These are phyloP conservation scores for Fennellomyces sp. DNA, from an alignment of 371 early-diverging fungal genomes.

Conservation along the genomic window DNA sequence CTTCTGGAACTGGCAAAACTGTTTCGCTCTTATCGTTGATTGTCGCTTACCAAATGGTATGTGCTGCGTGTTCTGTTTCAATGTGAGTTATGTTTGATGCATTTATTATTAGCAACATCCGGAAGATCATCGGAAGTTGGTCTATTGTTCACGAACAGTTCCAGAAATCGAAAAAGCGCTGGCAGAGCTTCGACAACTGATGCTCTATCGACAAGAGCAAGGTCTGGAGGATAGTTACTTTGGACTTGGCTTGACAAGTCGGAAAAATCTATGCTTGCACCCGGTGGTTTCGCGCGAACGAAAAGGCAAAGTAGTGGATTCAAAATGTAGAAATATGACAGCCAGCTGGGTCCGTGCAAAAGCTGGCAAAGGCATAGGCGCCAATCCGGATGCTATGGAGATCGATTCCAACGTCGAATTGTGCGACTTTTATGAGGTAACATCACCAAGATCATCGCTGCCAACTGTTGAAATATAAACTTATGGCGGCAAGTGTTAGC, in stretches of 20 bases:
- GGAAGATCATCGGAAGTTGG: constrained; percentile 90
- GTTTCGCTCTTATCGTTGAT: constrained; percentile 95
- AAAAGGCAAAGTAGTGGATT: constrained; percentile 87
- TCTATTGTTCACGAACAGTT: constrained; percentile 99
- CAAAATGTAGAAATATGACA: constrained; percentile 90
- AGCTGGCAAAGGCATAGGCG: constrained; percentile 46
- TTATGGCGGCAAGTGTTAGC: constrained; percentile 21
- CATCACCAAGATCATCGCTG: not conserved
- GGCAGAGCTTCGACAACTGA: constrained; percentile 92
- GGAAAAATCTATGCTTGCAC: constrained; percentile 97
- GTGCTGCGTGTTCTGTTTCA: not conserved
- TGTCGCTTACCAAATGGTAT: constrained; percentile 94
- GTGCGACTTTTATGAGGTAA: constrained; percentile 86
- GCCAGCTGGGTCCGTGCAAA: constrained; percentile 93
- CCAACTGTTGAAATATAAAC: too few relatives aligned
- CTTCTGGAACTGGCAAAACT: constrained; percentile 99
- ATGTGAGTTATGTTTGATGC: not conserved
- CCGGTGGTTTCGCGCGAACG: constrained; percentile 84
- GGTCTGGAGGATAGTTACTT: constrained; percentile 84
- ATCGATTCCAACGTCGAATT: constrained; percentile 58
- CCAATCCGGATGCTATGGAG: constrained; percentile 33
- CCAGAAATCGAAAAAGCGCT: constrained; percentile 99
- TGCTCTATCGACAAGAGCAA: constrained; percentile 77
- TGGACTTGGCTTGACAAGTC: constrained; percentile 94
- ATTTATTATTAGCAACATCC: constrained; percentile 61